These are phyloP conservation scores for Stephanodiscus triporus DNA, from an alignment of 108 stramenopile genomes.

Conservation along the genomic window DNA sequence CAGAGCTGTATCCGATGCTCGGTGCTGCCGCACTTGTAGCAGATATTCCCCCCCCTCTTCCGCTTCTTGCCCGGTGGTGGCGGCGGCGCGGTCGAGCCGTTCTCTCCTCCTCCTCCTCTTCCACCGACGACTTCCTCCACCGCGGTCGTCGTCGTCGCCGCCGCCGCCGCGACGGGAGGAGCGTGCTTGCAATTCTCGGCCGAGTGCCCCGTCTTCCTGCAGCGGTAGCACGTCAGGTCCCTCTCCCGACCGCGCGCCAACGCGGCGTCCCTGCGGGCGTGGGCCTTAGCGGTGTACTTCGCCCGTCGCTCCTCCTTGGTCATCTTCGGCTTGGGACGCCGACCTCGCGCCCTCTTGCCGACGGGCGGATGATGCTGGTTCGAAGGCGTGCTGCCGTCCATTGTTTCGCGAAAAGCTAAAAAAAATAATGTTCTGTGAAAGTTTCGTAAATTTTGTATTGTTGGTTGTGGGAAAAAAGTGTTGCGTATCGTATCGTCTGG, in stretches of 20 bases:
- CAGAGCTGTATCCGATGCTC: slow-evolving; percentile 74
- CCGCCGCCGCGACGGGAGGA: not conserved
- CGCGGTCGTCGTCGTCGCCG: not conserved
- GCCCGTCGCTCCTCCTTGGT: slow-evolving; percentile 80
- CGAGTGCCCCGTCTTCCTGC: slow-evolving; percentile 72
- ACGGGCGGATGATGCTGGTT: not conserved
- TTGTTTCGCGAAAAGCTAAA: not conserved
- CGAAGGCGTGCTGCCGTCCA: slow-evolving; percentile 5
- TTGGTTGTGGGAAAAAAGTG: too few relatives aligned
- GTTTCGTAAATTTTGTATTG: not conserved
- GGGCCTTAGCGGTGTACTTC: slow-evolving; percentile 81
- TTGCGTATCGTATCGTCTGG: not conserved
- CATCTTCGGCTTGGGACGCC: slow-evolving; percentile 63
- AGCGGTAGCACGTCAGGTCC: slow-evolving; percentile 65
- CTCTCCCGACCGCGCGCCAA: slow-evolving; percentile 27
- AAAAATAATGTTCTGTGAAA: not conserved
- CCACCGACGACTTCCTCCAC: not conserved
- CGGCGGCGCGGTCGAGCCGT: not conserved
- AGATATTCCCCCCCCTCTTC: slow-evolving; percentile 45
- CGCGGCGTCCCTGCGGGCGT: slow-evolving; percentile 59
- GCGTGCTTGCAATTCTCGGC: slow-evolving; percentile 62
- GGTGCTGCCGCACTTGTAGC: slow-evolving; percentile 82
- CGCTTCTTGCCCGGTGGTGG: slow-evolving; percentile 2
- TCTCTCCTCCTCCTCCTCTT: not conserved
- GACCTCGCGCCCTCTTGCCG: not conserved